phyloP scores from a whole-genome alignment of 75 land plant genomes.

The Cunninghamia lanceolata region DNA sequence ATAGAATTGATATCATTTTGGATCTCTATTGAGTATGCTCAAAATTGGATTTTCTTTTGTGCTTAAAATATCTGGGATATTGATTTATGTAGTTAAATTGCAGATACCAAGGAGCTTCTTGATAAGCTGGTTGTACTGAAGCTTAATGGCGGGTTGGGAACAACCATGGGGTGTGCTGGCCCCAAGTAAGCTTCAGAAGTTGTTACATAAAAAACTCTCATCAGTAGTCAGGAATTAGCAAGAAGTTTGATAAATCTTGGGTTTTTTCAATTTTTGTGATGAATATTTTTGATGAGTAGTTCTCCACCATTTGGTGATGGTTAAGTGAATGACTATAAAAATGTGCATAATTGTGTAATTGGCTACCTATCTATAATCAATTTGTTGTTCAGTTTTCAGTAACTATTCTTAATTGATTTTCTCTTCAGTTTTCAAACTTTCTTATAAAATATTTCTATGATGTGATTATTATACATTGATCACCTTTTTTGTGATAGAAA shows the following conservation, averaged over 20 bases:
- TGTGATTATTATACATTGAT: too few species aligned
- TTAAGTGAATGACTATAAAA: background rate
- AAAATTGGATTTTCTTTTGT: background rate
- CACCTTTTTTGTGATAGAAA: background rate
- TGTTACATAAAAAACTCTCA: background rate
- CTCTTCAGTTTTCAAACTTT: background rate
- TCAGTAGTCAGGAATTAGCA: background rate
- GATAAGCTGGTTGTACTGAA: slow-evolving; percentile 96
- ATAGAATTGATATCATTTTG: background rate
- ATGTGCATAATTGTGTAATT: background rate
- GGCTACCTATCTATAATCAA: background rate
- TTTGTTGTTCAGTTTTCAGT: background rate
- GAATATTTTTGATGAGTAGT: background rate
- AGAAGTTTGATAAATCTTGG: background rate
- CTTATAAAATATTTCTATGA: background rate
- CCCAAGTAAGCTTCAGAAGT: slow-evolving; percentile 75
- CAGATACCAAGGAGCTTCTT: slow-evolving; percentile 82
- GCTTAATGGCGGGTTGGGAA: slow-evolving; percentile 97
- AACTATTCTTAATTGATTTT: too few species aligned
- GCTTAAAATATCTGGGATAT: background rate
- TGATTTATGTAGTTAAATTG: background rate
- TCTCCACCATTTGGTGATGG: background rate
- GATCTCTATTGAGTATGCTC: background rate
- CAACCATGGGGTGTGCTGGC: slow-evolving; percentile 99
- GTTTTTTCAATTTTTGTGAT: background rate